Conservation (phyloP, 2,329 filamentous ascomycete species). For the Whalleya microplaca region DNA sequence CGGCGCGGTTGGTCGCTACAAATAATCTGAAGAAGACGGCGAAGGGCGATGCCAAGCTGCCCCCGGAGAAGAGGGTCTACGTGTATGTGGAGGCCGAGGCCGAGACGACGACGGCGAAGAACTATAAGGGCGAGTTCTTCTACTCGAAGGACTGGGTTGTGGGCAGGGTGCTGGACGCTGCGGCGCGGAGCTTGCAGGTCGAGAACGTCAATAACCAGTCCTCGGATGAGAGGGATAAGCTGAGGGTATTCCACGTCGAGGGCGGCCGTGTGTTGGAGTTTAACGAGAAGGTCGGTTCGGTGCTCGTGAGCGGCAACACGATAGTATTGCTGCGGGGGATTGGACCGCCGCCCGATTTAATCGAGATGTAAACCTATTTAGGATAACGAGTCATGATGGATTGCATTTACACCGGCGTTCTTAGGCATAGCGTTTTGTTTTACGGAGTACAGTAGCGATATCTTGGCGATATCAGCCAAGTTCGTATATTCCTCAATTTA, state of each 20-base stretch:
- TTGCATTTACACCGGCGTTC: slow-evolving; percentile 28
- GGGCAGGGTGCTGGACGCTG: slow-evolving; percentile 78
- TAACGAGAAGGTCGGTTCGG: slow-evolving; percentile 77
- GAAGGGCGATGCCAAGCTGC: slow-evolving; percentile 84
- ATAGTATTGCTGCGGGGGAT: slow-evolving; percentile 87
- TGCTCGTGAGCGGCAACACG: slow-evolving; percentile 81
- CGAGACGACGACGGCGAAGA: slow-evolving; percentile 80
- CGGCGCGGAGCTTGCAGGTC: slow-evolving; percentile 76
- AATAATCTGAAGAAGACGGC: slow-evolving; percentile 83
- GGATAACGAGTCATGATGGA: slow-evolving; percentile 5
- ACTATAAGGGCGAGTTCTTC: slow-evolving; percentile 80
- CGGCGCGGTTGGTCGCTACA: slow-evolving; percentile 69
- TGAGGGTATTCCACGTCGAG: slow-evolving; percentile 93
- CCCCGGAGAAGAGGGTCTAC: slow-evolving; percentile 85
- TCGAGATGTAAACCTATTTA: slow-evolving; percentile 50
- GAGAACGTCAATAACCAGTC: slow-evolving; percentile 83
- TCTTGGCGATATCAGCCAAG: slow-evolving; percentile 5
- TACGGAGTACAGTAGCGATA: too few species aligned
- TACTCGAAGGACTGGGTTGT: slow-evolving; percentile 88
- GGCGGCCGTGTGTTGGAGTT: slow-evolving; percentile 86
- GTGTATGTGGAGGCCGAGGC: slow-evolving; percentile 88
- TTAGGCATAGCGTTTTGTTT: slow-evolving; percentile 21
- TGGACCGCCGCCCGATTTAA: slow-evolving; percentile 75
- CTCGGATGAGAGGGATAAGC: slow-evolving; percentile 73
- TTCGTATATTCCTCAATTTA: slow-evolving; percentile 7